Conservation (phyloP, 495 filamentous ascomycete species). For the Penicillium pancosmium region DNA sequence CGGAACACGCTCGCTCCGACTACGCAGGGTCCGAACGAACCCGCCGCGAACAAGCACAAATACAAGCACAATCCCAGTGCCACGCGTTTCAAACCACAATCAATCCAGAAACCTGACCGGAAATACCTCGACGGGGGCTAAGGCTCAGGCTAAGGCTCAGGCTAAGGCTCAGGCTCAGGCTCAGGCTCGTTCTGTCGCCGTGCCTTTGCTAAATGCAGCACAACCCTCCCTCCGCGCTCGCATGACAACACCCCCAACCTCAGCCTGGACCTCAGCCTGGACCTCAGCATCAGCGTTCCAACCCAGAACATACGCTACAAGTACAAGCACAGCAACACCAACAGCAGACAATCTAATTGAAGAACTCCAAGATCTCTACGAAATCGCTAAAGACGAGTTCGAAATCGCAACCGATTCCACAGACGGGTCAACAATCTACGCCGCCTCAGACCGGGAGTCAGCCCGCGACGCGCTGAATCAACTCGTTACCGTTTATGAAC, state of each 20-base stretch:
- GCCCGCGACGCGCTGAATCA: constrained; percentile 47
- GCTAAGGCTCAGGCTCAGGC: too few species aligned
- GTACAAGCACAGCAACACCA: constrained; percentile 18
- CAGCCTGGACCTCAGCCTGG: too few species aligned
- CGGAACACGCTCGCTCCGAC: neutral
- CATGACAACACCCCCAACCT: too few species aligned
- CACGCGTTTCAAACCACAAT: neutral
- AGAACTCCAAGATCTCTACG: constrained; percentile 47
- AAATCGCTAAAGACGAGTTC: constrained; percentile 50
- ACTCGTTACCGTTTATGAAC: constrained; percentile 36
- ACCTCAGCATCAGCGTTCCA: neutral
- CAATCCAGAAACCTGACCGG: too few species aligned
- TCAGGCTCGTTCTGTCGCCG: too few species aligned
- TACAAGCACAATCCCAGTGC: neutral
- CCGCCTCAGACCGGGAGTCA: constrained; percentile 49
- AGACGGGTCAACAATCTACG: constrained; percentile 46
- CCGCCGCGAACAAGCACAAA: neutral
- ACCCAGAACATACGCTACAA: constrained; percentile 4
- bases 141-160: too few species aligned
- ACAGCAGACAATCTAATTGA: constrained; percentile 44
- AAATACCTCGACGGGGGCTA: too few species aligned
- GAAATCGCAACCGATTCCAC: constrained; percentile 53
- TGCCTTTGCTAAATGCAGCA: too few species aligned
- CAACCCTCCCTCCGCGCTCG: too few species aligned
- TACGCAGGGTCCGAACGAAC: constrained; percentile 6